Base-by-base conservation (phyloP, 2,329 filamentous ascomycete species). In the Xylariaceae sp. region DNA sequence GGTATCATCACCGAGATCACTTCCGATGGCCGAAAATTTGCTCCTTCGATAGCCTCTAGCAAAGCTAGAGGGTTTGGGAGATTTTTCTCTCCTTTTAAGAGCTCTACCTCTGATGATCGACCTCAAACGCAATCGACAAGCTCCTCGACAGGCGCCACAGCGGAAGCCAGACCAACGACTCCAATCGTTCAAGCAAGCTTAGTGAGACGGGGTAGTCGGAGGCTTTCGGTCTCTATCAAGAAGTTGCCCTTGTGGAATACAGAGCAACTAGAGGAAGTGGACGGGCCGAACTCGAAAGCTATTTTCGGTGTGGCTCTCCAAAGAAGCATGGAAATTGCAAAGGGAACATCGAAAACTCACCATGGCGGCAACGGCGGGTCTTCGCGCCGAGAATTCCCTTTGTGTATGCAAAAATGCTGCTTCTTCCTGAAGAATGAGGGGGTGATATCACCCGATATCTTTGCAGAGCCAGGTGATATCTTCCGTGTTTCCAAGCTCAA, bases 231-330 rank as follows among this genome's bases (percentile, higher is more conserved):
- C 4, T 65, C 70, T 11, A 65, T 73, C 56, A 67, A 60, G 50
- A 66, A 65, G 43, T 50, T 71, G n/a, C 69, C 68, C 10, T 54
- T 69, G 47, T 71, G 69, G 67, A 65, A 60, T 41, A 45, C 50
- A 3, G 66, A 67, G n/a, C 48, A 58, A 20, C 42, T 61, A 10
- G 60, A 66, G 9, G 64, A 67, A n/a, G 56, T 62, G 6, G 66
- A 66, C 30, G 63, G 60, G 4, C 42, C 58, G 4, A 60, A 63
- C 35, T 62, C 66, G 20, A 67, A 67, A 33, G 59, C 67, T 27
- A 68, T 77, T 13, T 77, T 77, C 52, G 73, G 74, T 24, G 73
- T 74, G 3, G 67, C 73, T 1, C 64, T 77, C 5, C 63, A 68
- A 50, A 72, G 71, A 59, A 73, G 70, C 57, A 75, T 77, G 63